A percentile compares a stretch with the other conserved stretches of the same genome.
phyloP scores from a whole-genome alignment of 352 stramenopile species.

The Phytophthora fragariaefolia region DNA sequence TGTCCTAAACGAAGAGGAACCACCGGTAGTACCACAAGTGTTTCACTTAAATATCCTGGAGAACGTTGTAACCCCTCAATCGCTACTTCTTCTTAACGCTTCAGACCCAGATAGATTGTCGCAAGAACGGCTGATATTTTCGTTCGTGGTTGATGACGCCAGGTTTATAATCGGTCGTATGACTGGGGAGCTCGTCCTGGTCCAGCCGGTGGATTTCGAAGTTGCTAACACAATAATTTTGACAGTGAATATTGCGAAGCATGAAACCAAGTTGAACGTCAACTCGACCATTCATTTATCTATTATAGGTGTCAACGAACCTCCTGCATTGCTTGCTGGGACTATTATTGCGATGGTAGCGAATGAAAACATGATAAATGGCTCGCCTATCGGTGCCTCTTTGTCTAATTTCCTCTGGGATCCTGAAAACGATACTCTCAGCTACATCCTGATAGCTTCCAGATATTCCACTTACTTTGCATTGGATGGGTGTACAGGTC shows the following conservation, averaged over 20 bases:
- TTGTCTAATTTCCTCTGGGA: conserved; percentile 52
- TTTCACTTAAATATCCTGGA: conserved; percentile 30
- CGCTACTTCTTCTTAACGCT: conserved; percentile 49
- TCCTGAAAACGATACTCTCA: conserved; percentile 59
- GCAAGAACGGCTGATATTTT: conserved; percentile 39
- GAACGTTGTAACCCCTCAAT: conserved; percentile 46
- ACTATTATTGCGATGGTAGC: neutral
- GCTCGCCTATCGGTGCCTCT: conserved; percentile 31
- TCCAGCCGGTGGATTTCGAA: conserved; percentile 31
- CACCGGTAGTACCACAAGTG: conserved; percentile 4
- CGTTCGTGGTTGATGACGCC: conserved; percentile 8
- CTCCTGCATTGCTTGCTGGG: conserved; percentile 13
- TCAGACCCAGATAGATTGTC: conserved; percentile 53
- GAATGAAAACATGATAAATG: conserved; percentile 22
- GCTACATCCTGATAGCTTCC: conserved; percentile 50
- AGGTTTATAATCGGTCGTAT: conserved; percentile 22
- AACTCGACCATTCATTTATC: conserved; percentile 17
- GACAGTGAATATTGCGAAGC: conserved; percentile 26
- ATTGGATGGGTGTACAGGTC: conserved; percentile 55
- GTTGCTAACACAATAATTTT: conserved; percentile 4
- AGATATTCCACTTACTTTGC: conserved; percentile 53
- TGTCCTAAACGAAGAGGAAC: conserved; percentile 33
- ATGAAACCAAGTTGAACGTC: conserved; percentile 1
- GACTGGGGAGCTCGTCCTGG: conserved; percentile 23
- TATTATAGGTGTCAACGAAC: conserved; percentile 31